phyloP scores from a whole-genome alignment of 345 rosid genomes.

The Zanthoxylum bungeanum region DNA sequence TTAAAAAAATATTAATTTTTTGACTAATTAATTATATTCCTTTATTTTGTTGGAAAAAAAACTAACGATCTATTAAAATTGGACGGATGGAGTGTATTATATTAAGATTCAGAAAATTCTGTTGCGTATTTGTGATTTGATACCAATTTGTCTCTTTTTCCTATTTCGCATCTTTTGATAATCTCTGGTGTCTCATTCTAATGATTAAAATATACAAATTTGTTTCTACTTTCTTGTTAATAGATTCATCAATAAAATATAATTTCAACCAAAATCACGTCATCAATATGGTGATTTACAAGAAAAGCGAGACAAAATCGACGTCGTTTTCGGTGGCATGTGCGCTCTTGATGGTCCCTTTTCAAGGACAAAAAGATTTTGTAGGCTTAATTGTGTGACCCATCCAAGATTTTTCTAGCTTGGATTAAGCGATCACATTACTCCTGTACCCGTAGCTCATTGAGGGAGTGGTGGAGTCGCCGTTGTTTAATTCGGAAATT shows the following conservation, averaged over 20 bases:
- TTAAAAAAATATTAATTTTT: too few relatives aligned
- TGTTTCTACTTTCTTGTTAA: background rate
- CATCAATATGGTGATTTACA: too few relatives aligned
- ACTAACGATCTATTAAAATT: too few relatives aligned
- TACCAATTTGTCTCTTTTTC: background rate
- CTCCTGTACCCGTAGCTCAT: too few relatives aligned
- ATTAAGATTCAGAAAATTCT: too few relatives aligned
- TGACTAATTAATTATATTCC: too few relatives aligned
- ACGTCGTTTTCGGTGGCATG: slow-evolving; percentile 28
- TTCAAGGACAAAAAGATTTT: slow-evolving; percentile 13
- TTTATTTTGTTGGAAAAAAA: too few relatives aligned
- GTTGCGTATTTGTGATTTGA: background rate
- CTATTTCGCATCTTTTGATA: background rate
- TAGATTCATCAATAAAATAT: background rate
- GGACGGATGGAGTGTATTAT: too few relatives aligned
- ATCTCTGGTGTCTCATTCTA: background rate
- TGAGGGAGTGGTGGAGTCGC: too few relatives aligned
- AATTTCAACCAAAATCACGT: background rate
- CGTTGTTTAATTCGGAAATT: too few relatives aligned
- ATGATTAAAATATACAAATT: background rate
- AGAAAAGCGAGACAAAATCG: background rate
- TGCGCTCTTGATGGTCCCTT: background rate
- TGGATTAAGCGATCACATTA: background rate
- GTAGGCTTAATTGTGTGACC: slow-evolving; percentile 9
- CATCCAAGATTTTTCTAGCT: slow-evolving; percentile 18